Percentiles rank a stretch among this genome's conserved stretches.
Conservation (phyloP, 192 early-diverging fungal species). For the Coemansia sp. region DNA sequence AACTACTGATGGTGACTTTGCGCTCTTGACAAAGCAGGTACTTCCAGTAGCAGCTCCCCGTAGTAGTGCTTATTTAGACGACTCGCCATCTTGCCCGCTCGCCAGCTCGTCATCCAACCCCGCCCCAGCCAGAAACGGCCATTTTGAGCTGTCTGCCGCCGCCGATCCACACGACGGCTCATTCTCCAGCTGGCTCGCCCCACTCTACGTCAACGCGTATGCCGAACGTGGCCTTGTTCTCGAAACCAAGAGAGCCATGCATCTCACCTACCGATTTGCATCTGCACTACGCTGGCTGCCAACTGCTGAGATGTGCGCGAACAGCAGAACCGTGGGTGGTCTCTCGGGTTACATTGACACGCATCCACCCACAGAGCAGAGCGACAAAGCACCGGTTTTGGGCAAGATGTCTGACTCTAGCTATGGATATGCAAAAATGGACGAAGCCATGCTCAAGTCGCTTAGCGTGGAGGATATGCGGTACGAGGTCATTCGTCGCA, state of each 20-base stretch:
- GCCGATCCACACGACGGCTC: not conserved
- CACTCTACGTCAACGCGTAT: conserved; percentile 57
- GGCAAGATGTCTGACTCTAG: not conserved
- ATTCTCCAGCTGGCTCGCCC: conserved; percentile 28
- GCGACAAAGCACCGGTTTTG: not conserved
- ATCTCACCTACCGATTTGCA: conserved; percentile 27
- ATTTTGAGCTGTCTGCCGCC: not conserved
- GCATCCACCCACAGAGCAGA: not conserved
- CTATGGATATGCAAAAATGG: not conserved
- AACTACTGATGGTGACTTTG: conserved; percentile 51
- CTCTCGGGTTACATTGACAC: not conserved
- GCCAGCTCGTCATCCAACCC: not conserved
- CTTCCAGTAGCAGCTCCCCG: not conserved
- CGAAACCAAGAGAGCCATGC: conserved; percentile 59
- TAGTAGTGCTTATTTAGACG: not conserved
- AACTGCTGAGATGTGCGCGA: conserved; percentile 2
- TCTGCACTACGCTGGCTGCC: conserved; percentile 34
- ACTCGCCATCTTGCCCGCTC: not conserved
- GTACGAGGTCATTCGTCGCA: conserved; percentile 18
- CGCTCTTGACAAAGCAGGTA: conserved; percentile 20
- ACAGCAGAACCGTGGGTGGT: not conserved
- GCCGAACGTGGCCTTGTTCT: conserved; percentile 63
- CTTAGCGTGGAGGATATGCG: conserved; percentile 24
- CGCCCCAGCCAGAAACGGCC: not conserved
- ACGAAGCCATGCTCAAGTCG: conserved; percentile 5